These are phyloP conservation scores for Cyberlindnera saturnus DNA, from an alignment of 805 yeast species.

Conservation along the genomic window DNA sequence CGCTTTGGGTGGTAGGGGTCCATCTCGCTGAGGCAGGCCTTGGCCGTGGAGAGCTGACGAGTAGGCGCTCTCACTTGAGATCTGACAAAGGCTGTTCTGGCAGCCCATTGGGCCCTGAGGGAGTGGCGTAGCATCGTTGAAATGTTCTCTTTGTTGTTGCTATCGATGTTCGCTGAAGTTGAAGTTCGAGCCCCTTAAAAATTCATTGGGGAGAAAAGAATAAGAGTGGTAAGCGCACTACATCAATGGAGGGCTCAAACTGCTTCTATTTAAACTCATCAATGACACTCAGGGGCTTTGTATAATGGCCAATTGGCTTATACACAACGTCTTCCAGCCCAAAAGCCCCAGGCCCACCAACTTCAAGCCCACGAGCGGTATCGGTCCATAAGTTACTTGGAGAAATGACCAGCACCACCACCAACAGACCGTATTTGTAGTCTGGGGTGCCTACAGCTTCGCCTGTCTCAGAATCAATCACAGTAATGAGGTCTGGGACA, in stretches of 20 bases:
- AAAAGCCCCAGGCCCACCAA: conserved; percentile 35
- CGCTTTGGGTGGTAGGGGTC: conserved; percentile 19
- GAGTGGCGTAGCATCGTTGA: conserved; percentile 1
- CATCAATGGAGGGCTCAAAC: not conserved
- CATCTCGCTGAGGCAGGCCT: conserved; percentile 11
- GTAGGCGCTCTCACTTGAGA: not conserved
- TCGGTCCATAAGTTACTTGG: conserved; percentile 30
- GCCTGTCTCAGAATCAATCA: conserved; percentile 37
- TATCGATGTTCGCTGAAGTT: not conserved
- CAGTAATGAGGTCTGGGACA: conserved; percentile 42
- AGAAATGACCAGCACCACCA: conserved; percentile 31
- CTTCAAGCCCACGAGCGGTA: conserved; percentile 28
- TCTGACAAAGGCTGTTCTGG: not conserved
- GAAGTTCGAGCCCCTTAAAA: not conserved
- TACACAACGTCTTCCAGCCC: conserved; percentile 30
- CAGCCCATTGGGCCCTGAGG: not conserved
- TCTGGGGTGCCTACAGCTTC: conserved; percentile 47
- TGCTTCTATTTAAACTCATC: conserved; percentile 22
- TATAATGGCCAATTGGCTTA: conserved; percentile 31
- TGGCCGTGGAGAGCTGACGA: not conserved
- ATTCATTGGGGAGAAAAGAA: not conserved
- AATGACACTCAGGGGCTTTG: conserved; percentile 33
- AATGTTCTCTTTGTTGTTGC: not conserved
- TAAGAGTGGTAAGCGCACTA: not conserved
- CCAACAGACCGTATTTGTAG: conserved; percentile 39